Conservation (phyloP, 108 stramenopile genomes). For the Heterococcus sp. region DNA sequence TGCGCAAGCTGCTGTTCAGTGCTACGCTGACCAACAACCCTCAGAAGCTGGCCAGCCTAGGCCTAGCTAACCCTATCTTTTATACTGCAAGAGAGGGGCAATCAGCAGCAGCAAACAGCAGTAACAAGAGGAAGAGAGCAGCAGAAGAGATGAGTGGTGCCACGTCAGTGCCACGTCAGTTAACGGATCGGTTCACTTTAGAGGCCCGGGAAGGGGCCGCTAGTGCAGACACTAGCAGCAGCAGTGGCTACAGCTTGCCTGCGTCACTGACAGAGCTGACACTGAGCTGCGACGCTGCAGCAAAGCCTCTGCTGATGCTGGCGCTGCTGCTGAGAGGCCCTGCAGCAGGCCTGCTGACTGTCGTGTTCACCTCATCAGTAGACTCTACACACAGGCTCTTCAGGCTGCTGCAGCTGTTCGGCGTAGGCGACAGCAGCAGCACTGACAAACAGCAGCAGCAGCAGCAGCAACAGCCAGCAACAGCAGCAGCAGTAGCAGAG, state of each 20-base stretch:
- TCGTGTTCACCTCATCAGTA: constrained; percentile 89
- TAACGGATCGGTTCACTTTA: background rate
- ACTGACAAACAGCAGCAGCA: background rate
- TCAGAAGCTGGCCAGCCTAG: constrained; percentile 80
- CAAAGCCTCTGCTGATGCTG: constrained; percentile 80
- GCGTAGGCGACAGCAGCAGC: background rate
- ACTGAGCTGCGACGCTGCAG: constrained; percentile 50
- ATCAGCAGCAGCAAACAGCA: background rate
- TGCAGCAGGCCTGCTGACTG: constrained; percentile 48
- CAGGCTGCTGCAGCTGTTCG: constrained; percentile 64
- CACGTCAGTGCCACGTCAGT: background rate
- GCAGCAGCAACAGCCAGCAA: background rate
- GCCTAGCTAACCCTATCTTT: constrained; percentile 76
- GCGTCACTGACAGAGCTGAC: background rate
- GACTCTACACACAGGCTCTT: constrained; percentile 86
- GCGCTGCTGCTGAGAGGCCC: constrained; percentile 72
- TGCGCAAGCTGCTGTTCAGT: constrained; percentile 77
- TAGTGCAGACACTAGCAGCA: too few species aligned
- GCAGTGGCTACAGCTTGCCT: background rate
- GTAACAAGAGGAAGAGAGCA: constrained; percentile 11
- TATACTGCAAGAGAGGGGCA: constrained; percentile 64
- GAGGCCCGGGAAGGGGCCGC: background rate
- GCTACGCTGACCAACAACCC: constrained; percentile 91
- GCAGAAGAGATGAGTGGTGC: background rate
- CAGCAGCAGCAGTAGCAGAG: constrained; percentile 16